Conservation (phyloP, 108 stramenopile genomes). For the Cyclostephanos tholiformis region DNA sequence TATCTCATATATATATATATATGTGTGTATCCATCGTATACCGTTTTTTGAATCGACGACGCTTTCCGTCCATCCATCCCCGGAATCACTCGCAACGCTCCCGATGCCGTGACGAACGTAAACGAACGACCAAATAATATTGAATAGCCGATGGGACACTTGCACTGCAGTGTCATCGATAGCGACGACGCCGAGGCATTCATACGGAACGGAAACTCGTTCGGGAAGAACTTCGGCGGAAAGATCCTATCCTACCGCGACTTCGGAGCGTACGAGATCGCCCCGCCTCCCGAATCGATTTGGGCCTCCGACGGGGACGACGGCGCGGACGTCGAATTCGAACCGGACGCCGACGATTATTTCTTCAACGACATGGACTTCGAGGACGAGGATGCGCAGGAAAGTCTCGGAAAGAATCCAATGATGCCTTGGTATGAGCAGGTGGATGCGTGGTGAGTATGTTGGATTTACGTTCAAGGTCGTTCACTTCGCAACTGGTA, state of each 20-base stretch:
- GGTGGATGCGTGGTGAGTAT: conserved; percentile 69
- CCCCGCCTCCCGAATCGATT: conserved; percentile 75
- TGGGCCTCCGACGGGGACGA: conserved; percentile 53
- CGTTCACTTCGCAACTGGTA: too few relatives aligned
- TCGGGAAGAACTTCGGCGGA: conserved; percentile 82
- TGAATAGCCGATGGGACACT: conserved; percentile 73
- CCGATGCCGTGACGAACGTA: background rate
- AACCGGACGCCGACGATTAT: conserved; percentile 48
- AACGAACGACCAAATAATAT: background rate
- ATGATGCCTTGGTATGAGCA: conserved; percentile 92
- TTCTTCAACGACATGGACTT: conserved; percentile 52
- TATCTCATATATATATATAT: too few relatives aligned
- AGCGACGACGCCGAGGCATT: conserved; percentile 82
- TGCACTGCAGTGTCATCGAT: conserved; percentile 88
- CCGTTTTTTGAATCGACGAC: background rate
- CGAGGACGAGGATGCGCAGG: conserved; percentile 60
- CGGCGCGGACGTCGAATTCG: conserved; percentile 39
- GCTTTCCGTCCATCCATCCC: background rate
- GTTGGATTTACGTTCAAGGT: too few relatives aligned
- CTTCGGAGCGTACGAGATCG: conserved; percentile 83
- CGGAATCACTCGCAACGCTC: background rate
- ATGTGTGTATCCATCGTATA: background rate
- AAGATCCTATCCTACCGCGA: conserved; percentile 70
- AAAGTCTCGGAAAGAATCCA: conserved; percentile 51
- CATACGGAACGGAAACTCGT: conserved; percentile 81